These are phyloP conservation scores for Verticillium klebahnii DNA, from an alignment of 2,329 filamentous ascomycete species.

Conservation along the genomic window DNA sequence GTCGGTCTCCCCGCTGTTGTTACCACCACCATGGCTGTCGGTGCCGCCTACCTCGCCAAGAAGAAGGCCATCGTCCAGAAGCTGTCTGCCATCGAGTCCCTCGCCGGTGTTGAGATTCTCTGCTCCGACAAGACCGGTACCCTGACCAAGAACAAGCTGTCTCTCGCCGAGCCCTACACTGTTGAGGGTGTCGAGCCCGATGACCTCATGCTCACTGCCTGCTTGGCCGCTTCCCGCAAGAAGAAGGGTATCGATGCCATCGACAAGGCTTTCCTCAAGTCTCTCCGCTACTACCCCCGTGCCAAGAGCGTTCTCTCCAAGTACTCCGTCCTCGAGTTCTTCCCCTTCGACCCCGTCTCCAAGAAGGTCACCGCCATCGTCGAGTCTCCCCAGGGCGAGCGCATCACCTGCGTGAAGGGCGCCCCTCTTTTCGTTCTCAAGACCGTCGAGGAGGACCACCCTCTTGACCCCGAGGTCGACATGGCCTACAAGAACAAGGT, in stretches of 20 bases:
- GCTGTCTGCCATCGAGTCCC: conserved; percentile 84
- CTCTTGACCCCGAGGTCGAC: conserved; percentile 71
- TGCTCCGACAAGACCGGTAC: conserved; percentile 95
- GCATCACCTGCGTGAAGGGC: conserved; percentile 86
- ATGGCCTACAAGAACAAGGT: conserved; percentile 89
- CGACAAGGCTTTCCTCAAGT: conserved; percentile 91
- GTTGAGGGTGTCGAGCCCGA: conserved; percentile 78
- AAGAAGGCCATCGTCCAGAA: conserved; percentile 93
- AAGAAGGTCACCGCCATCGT: conserved; percentile 88
- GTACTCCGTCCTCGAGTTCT: conserved; percentile 81
- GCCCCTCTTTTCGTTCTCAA: conserved; percentile 83
- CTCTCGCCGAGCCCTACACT: conserved; percentile 78
- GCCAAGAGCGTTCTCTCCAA: conserved; percentile 77
- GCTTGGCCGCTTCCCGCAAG: conserved; percentile 84
- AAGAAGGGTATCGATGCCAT: conserved; percentile 95
- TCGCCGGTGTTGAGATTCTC: conserved; percentile 89
- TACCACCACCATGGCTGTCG: conserved; percentile 92
- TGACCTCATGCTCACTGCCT: conserved; percentile 89
- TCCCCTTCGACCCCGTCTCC: conserved; percentile 86
- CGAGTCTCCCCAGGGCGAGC: conserved; percentile 76
- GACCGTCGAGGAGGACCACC: conserved; percentile 81
- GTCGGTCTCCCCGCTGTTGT: conserved; percentile 92
- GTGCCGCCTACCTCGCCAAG: conserved; percentile 85
- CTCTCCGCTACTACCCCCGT: conserved; percentile 74
- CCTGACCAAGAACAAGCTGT: conserved; percentile 90